These are phyloP conservation scores for Heliocybe sulcata DNA, from an alignment of 1,284 basidiomycete genomes.

Conservation along the genomic window DNA sequence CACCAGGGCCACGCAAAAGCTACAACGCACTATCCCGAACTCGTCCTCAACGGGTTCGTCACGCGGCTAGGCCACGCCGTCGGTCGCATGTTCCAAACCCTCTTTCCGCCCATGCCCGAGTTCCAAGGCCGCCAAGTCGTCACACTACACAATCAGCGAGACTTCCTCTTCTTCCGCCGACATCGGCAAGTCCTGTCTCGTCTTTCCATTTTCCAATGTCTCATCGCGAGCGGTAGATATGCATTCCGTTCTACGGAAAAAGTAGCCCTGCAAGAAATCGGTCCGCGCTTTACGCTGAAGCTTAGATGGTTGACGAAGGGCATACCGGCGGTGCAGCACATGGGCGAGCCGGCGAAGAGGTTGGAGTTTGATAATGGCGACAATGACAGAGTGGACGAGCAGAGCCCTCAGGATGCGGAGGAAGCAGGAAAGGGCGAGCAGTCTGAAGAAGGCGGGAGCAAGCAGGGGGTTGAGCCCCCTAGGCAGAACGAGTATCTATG, in stretches of 20 bases:
- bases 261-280: slow-evolving; percentile 95
- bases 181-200: slow-evolving; percentile 56
- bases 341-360: slow-evolving; percentile 50
- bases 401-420: slow-evolving; percentile 11
- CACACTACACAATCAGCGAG: slow-evolving; percentile 95
- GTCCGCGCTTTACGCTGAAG: slow-evolving; percentile 95
- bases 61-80: slow-evolving; percentile 92
- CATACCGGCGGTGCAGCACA: slow-evolving; percentile 70
- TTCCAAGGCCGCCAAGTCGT: slow-evolving; percentile 97
- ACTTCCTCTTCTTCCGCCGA: slow-evolving; percentile 96
- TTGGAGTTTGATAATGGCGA: slow-evolving; percentile 56
- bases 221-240: slow-evolving; percentile 63
- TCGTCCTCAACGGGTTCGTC: slow-evolving; percentile 93
- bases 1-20: slow-evolving; percentile 84
- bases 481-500: slow-evolving; percentile 69
- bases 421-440: slow-evolving; percentile 16
- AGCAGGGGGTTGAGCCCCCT: slow-evolving; percentile 28
- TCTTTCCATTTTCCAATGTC: background rate
- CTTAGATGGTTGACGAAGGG: slow-evolving; percentile 86
- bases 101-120: slow-evolving; percentile 93
- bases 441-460: slow-evolving; percentile 5
- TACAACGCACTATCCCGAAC: slow-evolving; percentile 91
- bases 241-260: slow-evolving; percentile 89
- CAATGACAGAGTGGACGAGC: slow-evolving; percentile 24
- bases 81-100: slow-evolving; percentile 90